A percentile compares a stretch with the other conserved stretches of the same genome.
phyloP scores from a whole-genome alignment of 2,329 filamentous ascomycete species.

The Penicillium sp. region DNA sequence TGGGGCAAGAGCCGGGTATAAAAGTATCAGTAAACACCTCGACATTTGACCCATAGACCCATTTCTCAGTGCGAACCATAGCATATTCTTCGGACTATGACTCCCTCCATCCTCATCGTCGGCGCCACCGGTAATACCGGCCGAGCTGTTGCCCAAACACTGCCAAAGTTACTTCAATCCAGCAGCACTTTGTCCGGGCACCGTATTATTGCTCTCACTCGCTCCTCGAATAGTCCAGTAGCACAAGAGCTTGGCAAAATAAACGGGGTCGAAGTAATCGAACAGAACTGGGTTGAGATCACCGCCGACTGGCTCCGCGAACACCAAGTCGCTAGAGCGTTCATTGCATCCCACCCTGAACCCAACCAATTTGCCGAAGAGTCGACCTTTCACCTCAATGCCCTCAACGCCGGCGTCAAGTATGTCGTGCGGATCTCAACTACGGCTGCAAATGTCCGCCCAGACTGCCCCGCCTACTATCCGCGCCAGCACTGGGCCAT shows the following conservation, averaged over 20 bases:
- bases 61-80: neutral
- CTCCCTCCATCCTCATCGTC: constrained; percentile 40
- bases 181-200: constrained; percentile 19
- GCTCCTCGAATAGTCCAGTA: constrained; percentile 27
- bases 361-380: constrained; percentile 48
- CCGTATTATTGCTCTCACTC: constrained; percentile 39
- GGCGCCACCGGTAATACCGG: constrained; percentile 49
- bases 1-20: no score
- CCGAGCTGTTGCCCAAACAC: constrained; percentile 29
- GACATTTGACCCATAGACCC: neutral
- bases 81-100: no score
- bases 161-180: constrained; percentile 28
- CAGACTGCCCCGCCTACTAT: constrained; percentile 42
- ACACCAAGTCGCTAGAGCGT: constrained; percentile 41
- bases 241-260: constrained; percentile 35
- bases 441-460: constrained; percentile 40
- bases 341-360: constrained; percentile 46
- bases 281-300: constrained; percentile 45
- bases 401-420: constrained; percentile 42
- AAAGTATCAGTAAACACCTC: no score
- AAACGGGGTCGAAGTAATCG: constrained; percentile 39
- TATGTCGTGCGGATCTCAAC: constrained; percentile 52
- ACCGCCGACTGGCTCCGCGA: constrained; percentile 47
- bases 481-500: constrained; percentile 48
- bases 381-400: constrained; percentile 40